phyloP scores from a whole-genome alignment of 768 basidiomycete genomes.

The Tubosaeta sp. region DNA sequence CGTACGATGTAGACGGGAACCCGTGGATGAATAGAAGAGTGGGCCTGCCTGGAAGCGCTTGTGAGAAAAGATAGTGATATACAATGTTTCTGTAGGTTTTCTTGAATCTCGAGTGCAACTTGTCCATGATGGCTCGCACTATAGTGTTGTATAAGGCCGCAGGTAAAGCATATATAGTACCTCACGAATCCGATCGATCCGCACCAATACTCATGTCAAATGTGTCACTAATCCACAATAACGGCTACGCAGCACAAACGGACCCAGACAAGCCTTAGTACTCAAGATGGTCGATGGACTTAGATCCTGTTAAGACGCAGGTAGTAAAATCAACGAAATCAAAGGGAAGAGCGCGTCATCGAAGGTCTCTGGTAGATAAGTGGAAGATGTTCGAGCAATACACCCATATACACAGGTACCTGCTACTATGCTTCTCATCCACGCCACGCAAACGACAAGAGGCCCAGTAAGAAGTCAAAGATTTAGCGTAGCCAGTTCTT shows the following conservation, averaged over 20 bases:
- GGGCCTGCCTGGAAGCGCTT: constrained; percentile 24
- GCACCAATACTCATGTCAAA: not conserved
- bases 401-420: not conserved
- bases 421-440: not conserved
- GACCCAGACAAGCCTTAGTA: not conserved
- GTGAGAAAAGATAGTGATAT: constrained; percentile 35
- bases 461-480: not conserved
- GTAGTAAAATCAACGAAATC: not conserved
- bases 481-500: constrained; percentile 10
- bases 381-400: too few relatives aligned
- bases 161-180: too few relatives aligned
- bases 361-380: too few relatives aligned
- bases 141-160: too few relatives aligned
- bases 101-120: constrained; percentile 29
- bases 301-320: not conserved
- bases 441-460: not conserved
- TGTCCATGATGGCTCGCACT: constrained; percentile 30
- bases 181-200: not conserved
- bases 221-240: too few relatives aligned
- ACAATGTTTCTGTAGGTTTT: constrained; percentile 30
- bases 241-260: too few relatives aligned
- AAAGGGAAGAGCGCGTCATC: not conserved
- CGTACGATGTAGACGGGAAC: constrained; percentile 39
- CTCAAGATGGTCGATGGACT: not conserved
- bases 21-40: constrained; percentile 44